These are phyloP conservation scores for Nakaseomyces bracarensis DNA, from an alignment of 1,139 yeast genomes.

Conservation along the genomic window DNA sequence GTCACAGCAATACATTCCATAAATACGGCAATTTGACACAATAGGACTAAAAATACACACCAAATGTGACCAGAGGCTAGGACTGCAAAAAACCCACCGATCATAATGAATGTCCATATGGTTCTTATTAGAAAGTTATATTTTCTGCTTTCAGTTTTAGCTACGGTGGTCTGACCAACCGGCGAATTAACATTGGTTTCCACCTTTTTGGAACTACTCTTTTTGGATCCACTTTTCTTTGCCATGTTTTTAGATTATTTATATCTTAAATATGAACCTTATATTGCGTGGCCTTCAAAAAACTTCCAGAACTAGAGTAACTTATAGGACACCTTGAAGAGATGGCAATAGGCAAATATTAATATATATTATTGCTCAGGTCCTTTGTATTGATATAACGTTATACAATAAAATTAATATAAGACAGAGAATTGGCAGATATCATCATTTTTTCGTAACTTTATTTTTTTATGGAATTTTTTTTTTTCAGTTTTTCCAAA, in stretches of 20 bases:
- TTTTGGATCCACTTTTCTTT: slow-evolving; percentile 3
- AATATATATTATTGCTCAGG: too few relatives aligned
- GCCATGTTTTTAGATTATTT: neutral
- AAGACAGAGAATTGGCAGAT: too few relatives aligned
- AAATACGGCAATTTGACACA: slow-evolving; percentile 75
- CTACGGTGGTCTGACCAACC: neutral
- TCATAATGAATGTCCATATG: slow-evolving; percentile 93
- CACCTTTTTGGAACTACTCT: neutral
- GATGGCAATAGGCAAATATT: too few relatives aligned
- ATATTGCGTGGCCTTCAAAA: too few relatives aligned
- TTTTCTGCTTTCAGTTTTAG: slow-evolving; percentile 19
- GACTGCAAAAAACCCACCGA: slow-evolving; percentile 58
- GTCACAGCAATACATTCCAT: slow-evolving; percentile 88
- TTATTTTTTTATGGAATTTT: too few relatives aligned
- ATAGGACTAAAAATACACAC: slow-evolving; percentile 60
- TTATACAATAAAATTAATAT: too few relatives aligned
- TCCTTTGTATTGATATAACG: too few relatives aligned
- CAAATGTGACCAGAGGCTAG: slow-evolving; percentile 85
- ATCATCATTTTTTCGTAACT: too few relatives aligned
- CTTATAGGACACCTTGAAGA: too few relatives aligned
- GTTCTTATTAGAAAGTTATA: slow-evolving; percentile 67
- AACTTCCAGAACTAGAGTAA: too few relatives aligned
- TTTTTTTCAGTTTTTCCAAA: neutral
- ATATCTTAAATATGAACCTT: neutral
- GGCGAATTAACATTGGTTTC: too few relatives aligned